Evolutionary conservation across 257 asterid genomes (phyloP).

Genomic region (Mentha longifolia): DNA sequence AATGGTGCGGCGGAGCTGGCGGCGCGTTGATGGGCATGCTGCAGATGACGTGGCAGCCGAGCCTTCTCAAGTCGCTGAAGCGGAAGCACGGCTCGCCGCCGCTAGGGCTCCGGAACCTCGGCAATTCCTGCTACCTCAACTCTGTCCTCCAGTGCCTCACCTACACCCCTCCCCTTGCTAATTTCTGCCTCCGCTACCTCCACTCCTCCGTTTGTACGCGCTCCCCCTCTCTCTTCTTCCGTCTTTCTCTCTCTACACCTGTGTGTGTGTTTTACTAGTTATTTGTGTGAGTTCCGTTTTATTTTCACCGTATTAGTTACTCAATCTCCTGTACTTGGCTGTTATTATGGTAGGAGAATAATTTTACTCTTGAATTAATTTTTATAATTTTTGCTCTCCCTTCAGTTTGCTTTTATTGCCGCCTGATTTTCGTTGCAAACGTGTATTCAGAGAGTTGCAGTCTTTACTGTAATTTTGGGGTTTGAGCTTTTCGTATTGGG

Average conservation of each 20-base stretch:
- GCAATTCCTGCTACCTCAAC: slow-evolving; percentile 95
- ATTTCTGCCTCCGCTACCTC: slow-evolving; percentile 80
- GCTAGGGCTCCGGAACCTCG: slow-evolving; percentile 90
- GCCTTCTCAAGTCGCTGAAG: slow-evolving; percentile 64
- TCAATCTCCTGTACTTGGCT: slow-evolving; percentile 9
- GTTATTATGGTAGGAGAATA: neutral
- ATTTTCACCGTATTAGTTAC: slow-evolving; percentile 3
- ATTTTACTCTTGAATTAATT: slow-evolving; percentile 1
- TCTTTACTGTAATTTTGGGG: neutral
- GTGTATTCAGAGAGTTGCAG: slow-evolving; percentile 6
- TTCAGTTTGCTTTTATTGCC: neutral
- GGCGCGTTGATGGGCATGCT: slow-evolving; percentile 74
- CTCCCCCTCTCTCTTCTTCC: neutral
- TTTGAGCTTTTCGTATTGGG: slow-evolving; percentile 9
- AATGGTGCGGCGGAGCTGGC: slow-evolving; percentile 59
- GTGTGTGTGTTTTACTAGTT: neutral
- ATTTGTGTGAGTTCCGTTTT: slow-evolving; percentile 8
- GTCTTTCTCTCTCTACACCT: neutral
- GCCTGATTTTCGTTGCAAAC: neutral
- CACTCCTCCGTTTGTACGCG: slow-evolving; percentile 82
- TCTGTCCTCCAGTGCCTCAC: slow-evolving; percentile 99
- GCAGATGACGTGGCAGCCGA: slow-evolving; percentile 99
- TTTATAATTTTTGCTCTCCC: neutral
- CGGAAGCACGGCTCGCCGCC: slow-evolving; percentile 86
- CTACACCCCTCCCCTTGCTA: slow-evolving; percentile 92